Evolutionary conservation across 1,284 basidiomycete species (phyloP), one percentile per base, ranked within the genome.

Genomic region (Coniophora puteana): DNA sequence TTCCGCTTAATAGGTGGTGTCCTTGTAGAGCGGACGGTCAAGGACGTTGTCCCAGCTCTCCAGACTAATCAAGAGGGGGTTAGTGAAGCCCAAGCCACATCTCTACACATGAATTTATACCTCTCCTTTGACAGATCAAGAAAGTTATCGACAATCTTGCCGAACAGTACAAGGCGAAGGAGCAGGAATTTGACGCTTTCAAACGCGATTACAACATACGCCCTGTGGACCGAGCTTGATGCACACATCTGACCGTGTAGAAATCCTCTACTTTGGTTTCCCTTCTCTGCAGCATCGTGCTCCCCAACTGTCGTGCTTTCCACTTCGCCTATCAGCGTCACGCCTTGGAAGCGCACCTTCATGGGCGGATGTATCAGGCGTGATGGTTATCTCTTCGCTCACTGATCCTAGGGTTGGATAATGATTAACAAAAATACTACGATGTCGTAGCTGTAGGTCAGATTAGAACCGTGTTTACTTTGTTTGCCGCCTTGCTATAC

Each of bases 1-100:
- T 99, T 98, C 68, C 83, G 96, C 36, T 74, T 99, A 51, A 89
- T 99, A 47, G 96, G 96, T 10, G 96, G 95, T 22, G 86, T 97
- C 3, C 77, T 99, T 8, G 94, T 98, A 20, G 93, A 99, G 63
- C 78, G 94, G 35, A 98, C 93, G 0, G 96, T 99, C 33, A 85
- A 89, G 59, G 96, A 99, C 54, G 93, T 99, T 24, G 83, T 93
- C 24, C 95, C 95, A 29, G 83, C 89, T 17, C 66, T 97, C 30
- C 79, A 90, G 62, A 90, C 83, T 12, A 95, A 93, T 57, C 76
- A 80, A 40, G 79, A 89, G 53, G 90, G 91, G 46, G 90, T 93
- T 54, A 49, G 83, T 64, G 8, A 21, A 29, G 22, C 25, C 26
- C 14, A 17, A 41, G 12, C 12, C 46, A 12, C 26, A 41, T 31